phyloP scores from a whole-genome alignment of 177 flowering plant genomes.

The Vitis hybrid region DNA sequence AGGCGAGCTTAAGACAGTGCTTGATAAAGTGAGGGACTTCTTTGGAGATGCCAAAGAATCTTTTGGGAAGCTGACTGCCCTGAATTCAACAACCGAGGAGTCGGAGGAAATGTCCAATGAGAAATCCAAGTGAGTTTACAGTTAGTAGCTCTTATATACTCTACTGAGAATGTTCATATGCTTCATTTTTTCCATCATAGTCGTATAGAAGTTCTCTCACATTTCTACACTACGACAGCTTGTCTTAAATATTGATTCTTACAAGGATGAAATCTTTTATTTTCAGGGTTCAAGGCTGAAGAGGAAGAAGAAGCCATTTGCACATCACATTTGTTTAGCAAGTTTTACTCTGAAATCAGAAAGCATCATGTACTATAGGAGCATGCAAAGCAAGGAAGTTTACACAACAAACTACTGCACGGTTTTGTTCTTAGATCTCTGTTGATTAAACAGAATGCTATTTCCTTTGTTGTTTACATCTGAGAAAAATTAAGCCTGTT shows the following conservation, averaged over 20 bases:
- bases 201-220: background rate
- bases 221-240: too few relatives aligned
- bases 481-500: background rate
- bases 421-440: constrained; percentile 29
- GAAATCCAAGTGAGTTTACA: constrained; percentile 59
- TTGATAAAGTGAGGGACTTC: constrained; percentile 87
- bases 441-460: constrained; percentile 10
- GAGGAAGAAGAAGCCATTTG: constrained; percentile 8
- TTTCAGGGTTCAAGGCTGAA: constrained; percentile 37
- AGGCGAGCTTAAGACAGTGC: constrained; percentile 81
- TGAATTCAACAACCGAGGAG: constrained; percentile 43
- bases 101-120: constrained; percentile 39
- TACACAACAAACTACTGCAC: constrained; percentile 4
- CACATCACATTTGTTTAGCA: background rate
- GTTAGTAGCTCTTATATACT: background rate
- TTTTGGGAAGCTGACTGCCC: constrained; percentile 80
- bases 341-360: constrained; percentile 6
- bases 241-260: background rate
- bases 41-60: constrained; percentile 95
- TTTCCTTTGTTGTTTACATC: constrained; percentile 3
- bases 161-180: background rate
- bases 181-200: background rate
- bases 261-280: background rate
- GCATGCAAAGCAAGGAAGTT: constrained; percentile 8
- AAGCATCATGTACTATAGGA: constrained; percentile 1